A percentile compares a stretch with the other conserved stretches of the same genome.
These are phyloP conservation scores for Didymella keratinophila DNA, from an alignment of 2,329 filamentous ascomycete species.

Conservation along the genomic window DNA sequence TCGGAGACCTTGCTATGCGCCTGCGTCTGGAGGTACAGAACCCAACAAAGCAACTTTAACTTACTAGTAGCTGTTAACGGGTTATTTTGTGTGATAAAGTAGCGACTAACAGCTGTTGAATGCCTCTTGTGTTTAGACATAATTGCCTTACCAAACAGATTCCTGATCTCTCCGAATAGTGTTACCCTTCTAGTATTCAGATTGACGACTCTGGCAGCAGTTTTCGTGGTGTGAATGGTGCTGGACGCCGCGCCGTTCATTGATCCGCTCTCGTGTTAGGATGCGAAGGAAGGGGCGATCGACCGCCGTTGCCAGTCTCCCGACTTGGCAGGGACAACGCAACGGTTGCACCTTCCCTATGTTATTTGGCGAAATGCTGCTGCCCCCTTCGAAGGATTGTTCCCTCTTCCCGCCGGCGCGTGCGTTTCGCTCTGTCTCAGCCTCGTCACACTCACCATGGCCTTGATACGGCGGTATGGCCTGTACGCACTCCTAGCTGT, in stretches of 20 bases:
- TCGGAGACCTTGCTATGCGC: no score
- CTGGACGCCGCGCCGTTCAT: neutral
- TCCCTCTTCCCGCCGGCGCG: constrained; percentile 1
- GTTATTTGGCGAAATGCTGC: constrained; percentile 4
- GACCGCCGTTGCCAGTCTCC: constrained; percentile 13
- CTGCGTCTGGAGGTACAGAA: no score
- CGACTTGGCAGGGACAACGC: constrained; percentile 20
- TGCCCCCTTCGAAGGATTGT: neutral
- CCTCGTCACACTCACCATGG: constrained; percentile 41
- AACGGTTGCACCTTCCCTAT: constrained; percentile 10
- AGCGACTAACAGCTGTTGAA: no score
- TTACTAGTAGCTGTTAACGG: no score
- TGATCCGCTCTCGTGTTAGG: constrained; percentile 1
- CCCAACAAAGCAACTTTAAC: no score
- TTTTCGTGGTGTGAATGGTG: neutral
- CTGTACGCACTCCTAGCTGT: constrained; percentile 47
- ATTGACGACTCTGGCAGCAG: neutral
- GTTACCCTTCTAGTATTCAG: no score
- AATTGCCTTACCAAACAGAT: no score
- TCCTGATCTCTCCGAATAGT: no score
- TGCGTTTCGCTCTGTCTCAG: constrained; percentile 19
- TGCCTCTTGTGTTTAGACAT: no score
- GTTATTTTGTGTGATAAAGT: no score
- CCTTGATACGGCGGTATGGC: constrained; percentile 50
- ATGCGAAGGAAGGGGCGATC: constrained; percentile 9